Conservation (phyloP, 139 green algal genomes). For the Chlorella sp. region DNA sequence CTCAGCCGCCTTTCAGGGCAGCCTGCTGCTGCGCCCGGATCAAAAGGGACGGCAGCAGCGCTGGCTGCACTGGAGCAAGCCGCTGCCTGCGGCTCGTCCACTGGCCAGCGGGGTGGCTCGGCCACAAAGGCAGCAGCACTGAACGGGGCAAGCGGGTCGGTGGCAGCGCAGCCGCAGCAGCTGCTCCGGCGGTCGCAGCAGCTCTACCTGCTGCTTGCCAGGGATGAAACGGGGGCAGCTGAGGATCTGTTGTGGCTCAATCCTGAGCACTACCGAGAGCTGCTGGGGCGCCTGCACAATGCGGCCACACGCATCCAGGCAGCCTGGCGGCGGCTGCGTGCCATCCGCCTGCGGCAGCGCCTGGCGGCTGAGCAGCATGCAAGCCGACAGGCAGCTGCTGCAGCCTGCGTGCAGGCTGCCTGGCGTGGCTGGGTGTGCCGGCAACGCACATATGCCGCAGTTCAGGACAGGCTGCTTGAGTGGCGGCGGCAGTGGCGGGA, state of each 20-base stretch:
- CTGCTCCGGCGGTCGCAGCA: background rate
- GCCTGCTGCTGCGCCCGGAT: background rate
- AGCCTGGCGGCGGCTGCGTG: background rate
- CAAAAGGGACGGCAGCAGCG: background rate
- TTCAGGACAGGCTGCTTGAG: background rate
- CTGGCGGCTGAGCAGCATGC: background rate
- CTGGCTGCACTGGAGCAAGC: background rate
- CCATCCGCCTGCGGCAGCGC: background rate
- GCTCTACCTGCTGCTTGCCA: slow-evolving; percentile 12
- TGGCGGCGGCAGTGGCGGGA: slow-evolving; percentile 26
- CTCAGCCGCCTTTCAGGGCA: background rate
- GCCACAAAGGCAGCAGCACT: background rate
- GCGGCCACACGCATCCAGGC: slow-evolving; percentile 3
- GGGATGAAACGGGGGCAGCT: background rate
- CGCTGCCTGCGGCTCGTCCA: background rate
- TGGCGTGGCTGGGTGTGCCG: slow-evolving; percentile 18
- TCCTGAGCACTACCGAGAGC: background rate
- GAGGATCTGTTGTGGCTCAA: slow-evolving; percentile 8
- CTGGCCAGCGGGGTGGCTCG: background rate
- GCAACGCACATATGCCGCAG: background rate
- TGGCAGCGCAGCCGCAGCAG: background rate
- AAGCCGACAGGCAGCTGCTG: background rate
- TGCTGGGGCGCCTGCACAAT: background rate
- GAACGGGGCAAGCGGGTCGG: background rate
- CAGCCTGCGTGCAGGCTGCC: slow-evolving; percentile 14